Evolutionary conservation across 208 protist species (phyloP).

Genomic region (Zelonia costaricensis): DNA sequence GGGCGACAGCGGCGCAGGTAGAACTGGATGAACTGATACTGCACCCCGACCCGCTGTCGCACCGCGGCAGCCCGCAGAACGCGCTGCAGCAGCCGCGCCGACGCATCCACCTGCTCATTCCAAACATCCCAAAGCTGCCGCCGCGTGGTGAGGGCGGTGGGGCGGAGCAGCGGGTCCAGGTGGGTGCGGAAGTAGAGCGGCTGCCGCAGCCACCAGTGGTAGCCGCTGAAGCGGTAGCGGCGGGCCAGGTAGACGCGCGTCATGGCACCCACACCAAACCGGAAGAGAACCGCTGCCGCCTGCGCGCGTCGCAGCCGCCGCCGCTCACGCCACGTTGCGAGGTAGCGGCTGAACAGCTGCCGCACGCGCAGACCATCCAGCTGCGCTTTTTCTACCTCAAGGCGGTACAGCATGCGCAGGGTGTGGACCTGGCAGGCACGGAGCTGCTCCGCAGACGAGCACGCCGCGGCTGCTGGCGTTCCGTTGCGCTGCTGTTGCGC

Average conservation of each 20-base stretch:
- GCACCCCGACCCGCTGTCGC: constrained; percentile 13
- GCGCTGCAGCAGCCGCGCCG: constrained; percentile 37
- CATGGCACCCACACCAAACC: constrained; percentile 32
- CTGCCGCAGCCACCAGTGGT: constrained; percentile 57
- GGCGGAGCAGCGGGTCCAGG: constrained; percentile 19
- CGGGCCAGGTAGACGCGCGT: constrained; percentile 42
- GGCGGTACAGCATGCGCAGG: constrained; percentile 27
- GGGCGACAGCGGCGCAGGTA: constrained; percentile 41
- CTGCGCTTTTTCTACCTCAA: constrained; percentile 28
- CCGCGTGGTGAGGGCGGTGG: constrained; percentile 10
- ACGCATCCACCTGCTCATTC: constrained; percentile 16
- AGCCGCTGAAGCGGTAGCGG: constrained; percentile 48
- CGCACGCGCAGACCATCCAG: constrained; percentile 33
- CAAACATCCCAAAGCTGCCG: constrained; percentile 34
- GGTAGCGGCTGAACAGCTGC: constrained; percentile 26
- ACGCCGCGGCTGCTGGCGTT: no score
- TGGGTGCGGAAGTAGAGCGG: constrained; percentile 22
- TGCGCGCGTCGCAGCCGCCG: constrained; percentile 14
- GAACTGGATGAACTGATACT: constrained; percentile 36
- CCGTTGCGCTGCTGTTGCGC: constrained; percentile 10
- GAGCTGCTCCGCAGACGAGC: constrained; percentile 17
- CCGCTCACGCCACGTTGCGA: constrained; percentile 23
- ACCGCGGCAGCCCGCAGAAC: constrained; percentile 28
- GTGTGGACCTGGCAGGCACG: constrained; percentile 33
- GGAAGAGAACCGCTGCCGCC: constrained; percentile 29